phyloP scores from a whole-genome alignment of 1,284 basidiomycete species.

The Ceratobasidium sp. region DNA sequence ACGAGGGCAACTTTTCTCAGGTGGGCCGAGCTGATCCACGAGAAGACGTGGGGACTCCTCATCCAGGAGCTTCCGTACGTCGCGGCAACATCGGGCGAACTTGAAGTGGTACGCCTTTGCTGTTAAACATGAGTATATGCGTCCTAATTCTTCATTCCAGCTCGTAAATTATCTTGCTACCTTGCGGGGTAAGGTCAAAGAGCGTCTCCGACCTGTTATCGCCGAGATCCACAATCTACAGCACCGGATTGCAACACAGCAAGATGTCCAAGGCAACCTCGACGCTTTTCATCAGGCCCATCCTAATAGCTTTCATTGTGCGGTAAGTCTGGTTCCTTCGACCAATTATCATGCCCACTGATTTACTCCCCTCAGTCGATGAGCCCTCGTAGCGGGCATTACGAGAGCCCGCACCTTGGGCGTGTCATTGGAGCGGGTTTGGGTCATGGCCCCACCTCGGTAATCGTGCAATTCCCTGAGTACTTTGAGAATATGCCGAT shows the following conservation, averaged over 20 bases:
- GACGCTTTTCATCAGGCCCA: background rate
- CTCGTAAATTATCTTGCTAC: slow-evolving; percentile 16
- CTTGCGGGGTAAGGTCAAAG: too few species aligned
- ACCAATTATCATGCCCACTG: too few species aligned
- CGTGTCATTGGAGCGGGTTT: background rate
- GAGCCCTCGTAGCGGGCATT: too few species aligned
- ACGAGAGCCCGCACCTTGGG: background rate
- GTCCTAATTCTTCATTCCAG: background rate
- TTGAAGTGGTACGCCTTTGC: slow-evolving; percentile 6
- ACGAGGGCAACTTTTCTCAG: background rate
- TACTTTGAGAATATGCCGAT: background rate
- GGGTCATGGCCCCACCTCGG: background rate
- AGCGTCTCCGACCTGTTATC: too few species aligned
- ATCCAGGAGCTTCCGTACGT: background rate
- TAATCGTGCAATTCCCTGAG: slow-evolving; percentile 1
- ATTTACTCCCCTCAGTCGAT: too few species aligned
- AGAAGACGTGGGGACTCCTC: slow-evolving; percentile 6
- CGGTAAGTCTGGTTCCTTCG: background rate
- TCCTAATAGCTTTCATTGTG: slow-evolving; percentile 17
- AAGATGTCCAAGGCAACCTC: slow-evolving; percentile 9
- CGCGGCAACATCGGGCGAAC: background rate
- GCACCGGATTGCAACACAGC: background rate
- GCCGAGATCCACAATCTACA: background rate
- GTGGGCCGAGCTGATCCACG: background rate
- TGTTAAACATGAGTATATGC: background rate